Percentiles rank a stretch among this genome's conserved stretches.
phyloP scores from a whole-genome alignment of 1,284 basidiomycete species.

The Boletellus sp. region DNA sequence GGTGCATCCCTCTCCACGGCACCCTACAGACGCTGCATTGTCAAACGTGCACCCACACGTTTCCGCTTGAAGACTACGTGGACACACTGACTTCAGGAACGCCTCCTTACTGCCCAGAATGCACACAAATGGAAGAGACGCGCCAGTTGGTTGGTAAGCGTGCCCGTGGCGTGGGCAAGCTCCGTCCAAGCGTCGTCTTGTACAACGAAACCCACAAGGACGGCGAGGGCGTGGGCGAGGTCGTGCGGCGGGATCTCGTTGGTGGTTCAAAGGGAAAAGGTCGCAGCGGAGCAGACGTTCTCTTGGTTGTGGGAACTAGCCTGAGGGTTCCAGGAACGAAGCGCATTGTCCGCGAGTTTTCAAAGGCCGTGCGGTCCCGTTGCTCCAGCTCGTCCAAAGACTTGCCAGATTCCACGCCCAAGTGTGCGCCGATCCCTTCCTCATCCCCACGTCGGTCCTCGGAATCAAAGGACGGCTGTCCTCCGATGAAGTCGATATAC shows the following conservation, averaged over 20 bases:
- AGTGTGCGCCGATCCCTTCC: slow-evolving; percentile 36
- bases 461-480: slow-evolving; percentile 41
- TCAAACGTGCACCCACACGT: slow-evolving; percentile 72
- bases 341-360: slow-evolving; percentile 87
- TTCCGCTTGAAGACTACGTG: slow-evolving; percentile 60
- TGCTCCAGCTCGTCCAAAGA: slow-evolving; percentile 29
- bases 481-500: slow-evolving; percentile 71
- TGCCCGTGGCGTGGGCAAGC: slow-evolving; percentile 73
- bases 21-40: slow-evolving; percentile 81
- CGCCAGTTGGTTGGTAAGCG: slow-evolving; percentile 78
- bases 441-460: slow-evolving; percentile 41
- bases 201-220: slow-evolving; percentile 90
- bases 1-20: slow-evolving; percentile 90
- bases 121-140: slow-evolving; percentile 65
- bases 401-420: slow-evolving; percentile 18
- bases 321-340: slow-evolving; percentile 91
- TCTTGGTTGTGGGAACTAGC: slow-evolving; percentile 90
- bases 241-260: slow-evolving; percentile 73
- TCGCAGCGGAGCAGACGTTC: slow-evolving; percentile 71
- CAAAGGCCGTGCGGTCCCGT: slow-evolving; percentile 70
- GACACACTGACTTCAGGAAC: slow-evolving; percentile 55
- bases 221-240: slow-evolving; percentile 81
- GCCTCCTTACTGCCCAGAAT: slow-evolving; percentile 79
- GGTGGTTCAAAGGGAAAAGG: slow-evolving; percentile 64
- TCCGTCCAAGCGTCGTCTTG: slow-evolving; percentile 86